Base-by-base conservation (phyloP, 805 yeast species). In the Pichia rugopelliculosa region DNA sequence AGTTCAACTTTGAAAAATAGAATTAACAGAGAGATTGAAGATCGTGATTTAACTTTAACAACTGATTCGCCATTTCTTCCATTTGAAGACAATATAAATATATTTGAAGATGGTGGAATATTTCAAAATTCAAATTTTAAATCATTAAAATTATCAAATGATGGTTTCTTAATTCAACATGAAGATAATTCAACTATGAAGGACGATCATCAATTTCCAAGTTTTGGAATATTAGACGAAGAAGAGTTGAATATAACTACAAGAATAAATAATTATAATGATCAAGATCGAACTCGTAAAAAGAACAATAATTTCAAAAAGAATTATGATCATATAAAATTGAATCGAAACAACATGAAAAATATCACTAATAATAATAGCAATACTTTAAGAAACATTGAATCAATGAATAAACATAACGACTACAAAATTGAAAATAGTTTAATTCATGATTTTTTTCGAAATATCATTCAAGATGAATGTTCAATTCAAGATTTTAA, bases 141-240 rank as follows among this genome's bases (percentile, higher is more conserved):
- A 12, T 39, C 42, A 15, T 18, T 47, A 17, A 43, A 24, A 6
- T 15, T 47, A 5, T 47, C 50, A 13, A 37, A 43, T 10, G 41
- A 47, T 36, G 50, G 50, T 6, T 47, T 46, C 3, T 40, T 47
- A 24, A 23, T 47, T 10, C 47, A 39, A 13, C 36, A 21, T 27
- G 41, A 24, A 8, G 25, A 34, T 24, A 11, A 26, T 5, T 18
- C 23, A 23, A 23, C 9, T 3, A 21, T 6, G 3, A 22, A 38
- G 8, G 18, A 38, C 23, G 3, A 10, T n/a, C 22, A 38, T 23
- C n/a, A 38, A n/a, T 24, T 36, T 25, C 11, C 4, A 4, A 8
- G 8, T 6, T n/a, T 27, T 20, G 41, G 22, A 17, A 18, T 11
- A 21, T 9, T 18, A 6, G 26, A 26, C 22, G 38, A 37, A n/a